Base-by-base conservation (phyloP, 192 early-diverging fungal species). In the Entomortierella parvispora region DNA sequence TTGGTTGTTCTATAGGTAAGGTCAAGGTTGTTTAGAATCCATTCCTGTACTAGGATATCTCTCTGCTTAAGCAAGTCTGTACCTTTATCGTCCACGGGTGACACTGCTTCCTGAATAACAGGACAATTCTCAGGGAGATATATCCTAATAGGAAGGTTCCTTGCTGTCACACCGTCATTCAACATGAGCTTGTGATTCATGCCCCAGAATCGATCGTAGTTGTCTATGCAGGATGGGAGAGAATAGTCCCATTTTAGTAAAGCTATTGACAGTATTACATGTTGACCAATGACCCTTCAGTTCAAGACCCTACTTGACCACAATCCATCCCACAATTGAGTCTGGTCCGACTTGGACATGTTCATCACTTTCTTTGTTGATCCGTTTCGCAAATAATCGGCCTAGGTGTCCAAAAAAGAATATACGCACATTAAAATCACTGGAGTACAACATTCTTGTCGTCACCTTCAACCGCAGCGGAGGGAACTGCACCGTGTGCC, bases 361-460 rank as follows among this genome's bases (percentile, higher is more conserved):
- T 90, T 89, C 94, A 97, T 95, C 22, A 94, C 90, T 47, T 89
- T 85, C 76, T 95, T 95, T 5, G 90, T 93, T 20, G 87, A 90
- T 42, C 91, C 92, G 72, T 92, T 88, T 34, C 94, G 87, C 22
- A 95, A 83, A 79, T 89, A 95, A 69, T 97, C 95, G 2, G 93
- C 87, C 90, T 93, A 58, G 15, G 23, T 33, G n/a, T 47, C 54
- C 20, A 29, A 26, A 0, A n/a, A 15, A n/a, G 3, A 40, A 47
- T 29, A 44, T 48, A 43, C 8, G 26, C 15, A 23, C 20, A 58
- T 8, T 26, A 47, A 47, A 44, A 46, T 12, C 2, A 8, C 22
- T 72, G 26, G 11, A 42, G 46, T n/a, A 18, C 17, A 42, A 14
- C 44, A 51, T 0, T 4, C 23, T 20, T 31, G 23, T 18, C 17